Evolutionary conservation across 1,284 basidiomycete genomes (phyloP), one percentile per base, ranked within the genome.

Genomic region (Lignosus rhinocerotis): DNA sequence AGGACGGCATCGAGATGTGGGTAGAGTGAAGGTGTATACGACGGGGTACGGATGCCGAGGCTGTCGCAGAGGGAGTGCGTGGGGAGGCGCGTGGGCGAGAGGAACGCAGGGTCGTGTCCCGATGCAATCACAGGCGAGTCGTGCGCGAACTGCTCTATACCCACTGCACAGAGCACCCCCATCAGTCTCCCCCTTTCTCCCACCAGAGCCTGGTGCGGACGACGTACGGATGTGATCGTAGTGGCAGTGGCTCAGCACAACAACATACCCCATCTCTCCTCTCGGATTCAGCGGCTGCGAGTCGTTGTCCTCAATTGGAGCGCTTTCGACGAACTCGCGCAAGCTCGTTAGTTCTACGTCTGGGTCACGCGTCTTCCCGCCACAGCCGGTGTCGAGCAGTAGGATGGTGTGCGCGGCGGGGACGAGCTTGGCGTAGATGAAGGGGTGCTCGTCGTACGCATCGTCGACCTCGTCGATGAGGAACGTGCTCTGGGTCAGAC

Each of bases 171-270:
- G 21, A 34, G 31, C 42, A 25, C 11, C 17, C 9, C 10, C 12
- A 34, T 33, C 21, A 36, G 43, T 44, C 11, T 44, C 19, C 42
- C 31, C 33, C 2, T 16, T 34, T 32, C 14, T 30, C 19, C 16
- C 36, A 16, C 7, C 19, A 21, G 30, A 36, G 31, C 30, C 17
- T 10, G 9, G 34, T 19, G 9, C 45, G 25, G 25, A 25, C 19
- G 41, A 70, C 80, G 57, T 69, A 84, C 81, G 70, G 43, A 84
- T 84, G 63, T 84, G 82, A 63, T 84, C 82, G 60, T 83, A 83
- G 59, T 84, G 82, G 56, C 80, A 83, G 67, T 85, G 83, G 21
- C 76, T 82, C 44, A 77, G 71, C 14, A 79, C 77, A 7, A 84
- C 75, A 25, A 80, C 65, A 59, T 85, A 85, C 34, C 68, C 66